These are phyloP conservation scores for Neurospora sublineolata DNA, from an alignment of 495 filamentous ascomycete species.

Conservation along the genomic window DNA sequence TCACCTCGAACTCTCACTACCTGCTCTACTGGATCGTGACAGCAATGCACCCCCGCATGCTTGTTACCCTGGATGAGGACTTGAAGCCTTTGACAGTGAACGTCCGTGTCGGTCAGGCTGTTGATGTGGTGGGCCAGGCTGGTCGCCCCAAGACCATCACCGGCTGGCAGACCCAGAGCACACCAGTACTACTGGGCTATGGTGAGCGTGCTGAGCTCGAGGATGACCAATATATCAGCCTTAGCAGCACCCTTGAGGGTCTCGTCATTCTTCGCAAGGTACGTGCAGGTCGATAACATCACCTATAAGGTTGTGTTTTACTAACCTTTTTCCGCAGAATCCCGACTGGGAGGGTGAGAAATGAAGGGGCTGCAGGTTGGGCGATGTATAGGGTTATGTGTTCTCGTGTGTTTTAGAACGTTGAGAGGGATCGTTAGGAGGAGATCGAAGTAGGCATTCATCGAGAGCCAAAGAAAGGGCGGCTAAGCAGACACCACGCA, in stretches of 20 bases:
- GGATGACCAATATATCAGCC: constrained; percentile 89
- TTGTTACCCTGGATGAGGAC: constrained; percentile 90
- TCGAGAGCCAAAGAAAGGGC: neutral
- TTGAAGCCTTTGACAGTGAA: constrained; percentile 90
- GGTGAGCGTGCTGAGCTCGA: constrained; percentile 94
- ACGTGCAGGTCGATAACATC: constrained; percentile 12
- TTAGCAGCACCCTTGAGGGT: constrained; percentile 85
- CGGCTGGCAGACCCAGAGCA: constrained; percentile 98
- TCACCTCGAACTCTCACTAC: constrained; percentile 81
- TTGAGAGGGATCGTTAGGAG: neutral
- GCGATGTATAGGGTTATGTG: neutral
- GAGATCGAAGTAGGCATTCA: neutral
- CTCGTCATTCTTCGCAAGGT: constrained; percentile 96
- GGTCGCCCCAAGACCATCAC: constrained; percentile 98
- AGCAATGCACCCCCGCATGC: constrained; percentile 94
- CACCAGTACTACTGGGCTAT: constrained; percentile 82
- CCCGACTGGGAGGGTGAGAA: constrained; percentile 37
- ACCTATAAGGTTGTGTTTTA: neutral
- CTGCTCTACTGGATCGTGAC: constrained; percentile 95
- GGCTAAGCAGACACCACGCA: neutral
- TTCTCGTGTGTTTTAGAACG: neutral
- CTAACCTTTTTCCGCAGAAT: constrained; percentile 27
- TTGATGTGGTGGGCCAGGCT: constrained; percentile 95
- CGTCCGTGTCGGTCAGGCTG: constrained; percentile 92
- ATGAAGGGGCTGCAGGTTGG: constrained; percentile 11